Evolutionary conservation across 2,329 filamentous ascomycete species (phyloP), one percentile per base, ranked within the genome.

Genomic region (Salinomyces thailandicus): DNA sequence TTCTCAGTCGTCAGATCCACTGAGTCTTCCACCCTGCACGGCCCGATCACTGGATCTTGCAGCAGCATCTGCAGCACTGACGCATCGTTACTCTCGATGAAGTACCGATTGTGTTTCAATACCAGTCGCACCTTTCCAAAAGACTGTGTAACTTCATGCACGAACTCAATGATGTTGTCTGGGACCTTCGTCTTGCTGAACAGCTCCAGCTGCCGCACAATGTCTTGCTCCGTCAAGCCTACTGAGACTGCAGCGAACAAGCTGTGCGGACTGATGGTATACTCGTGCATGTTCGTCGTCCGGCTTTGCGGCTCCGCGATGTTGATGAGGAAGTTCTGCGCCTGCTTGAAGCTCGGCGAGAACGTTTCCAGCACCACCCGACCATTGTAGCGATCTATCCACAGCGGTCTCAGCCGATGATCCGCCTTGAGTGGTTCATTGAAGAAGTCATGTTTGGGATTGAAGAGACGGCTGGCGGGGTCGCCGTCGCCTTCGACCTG

Each of bases 91-190:
- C 84, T 95, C 62, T 98, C 91, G 43, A 96, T 79, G 50, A 82
- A 95, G 61, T 93, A 95, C 47, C 85, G 83, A 44, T 89, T 96
- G 52, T 95, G 83, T 60, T 94, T 93, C 45, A 96, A 62, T 30
- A 96, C 91, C 36, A 96, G 75, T 60, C 94, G 91, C 37, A 95
- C 86, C 62, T 95, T 96, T 46, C 91, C 91, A 57, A 91, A 96
- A 35, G 84, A 91, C 46, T 84, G 79, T 5, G 86, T 93, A 44
- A 85, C 91, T 42, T 77, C 77, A 47, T 89, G 69, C 46, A 81
- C 89, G 58, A 89, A 95, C 6, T 75, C 68, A 43, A 79, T 74
- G 43, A 96, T 83, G 32, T 78, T 75, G n/a, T 82, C 73, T 0
- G 89, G 86, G 9, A 96, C 67, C 5, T 82, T 79, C 2, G 83